A percentile compares a stretch with the other conserved stretches of the same genome.
These are phyloP conservation scores for Prunus campanulata DNA, from an alignment of 306 rosid genomes.

Conservation along the genomic window DNA sequence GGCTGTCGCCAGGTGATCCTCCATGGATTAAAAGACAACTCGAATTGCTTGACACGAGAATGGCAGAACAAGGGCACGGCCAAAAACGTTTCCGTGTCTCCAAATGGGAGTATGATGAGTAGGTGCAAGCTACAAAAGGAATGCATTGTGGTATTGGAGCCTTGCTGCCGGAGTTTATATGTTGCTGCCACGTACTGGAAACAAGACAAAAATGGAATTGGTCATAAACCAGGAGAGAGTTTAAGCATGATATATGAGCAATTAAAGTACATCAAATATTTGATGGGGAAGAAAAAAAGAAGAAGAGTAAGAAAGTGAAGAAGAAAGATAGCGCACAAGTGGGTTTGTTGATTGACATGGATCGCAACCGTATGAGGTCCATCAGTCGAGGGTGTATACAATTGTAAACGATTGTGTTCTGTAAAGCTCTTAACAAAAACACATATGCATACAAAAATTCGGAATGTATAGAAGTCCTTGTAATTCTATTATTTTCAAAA, in stretches of 20 bases:
- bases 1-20: conserved; percentile 64
- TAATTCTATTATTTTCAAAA: too few species aligned
- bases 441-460: too few species aligned
- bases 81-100: conserved; percentile 34
- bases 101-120: conserved; percentile 58
- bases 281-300: background rate
- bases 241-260: background rate
- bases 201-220: too few species aligned
- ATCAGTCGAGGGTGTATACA: too few species aligned
- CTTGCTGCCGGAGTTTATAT: background rate
- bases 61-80: conserved; percentile 22
- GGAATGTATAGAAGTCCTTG: too few species aligned
- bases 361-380: too few species aligned
- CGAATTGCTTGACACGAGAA: conserved; percentile 45
- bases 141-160: background rate
- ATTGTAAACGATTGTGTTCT: too few species aligned
- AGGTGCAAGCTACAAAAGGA: conserved; percentile 14
- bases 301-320: too few species aligned
- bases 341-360: too few species aligned
- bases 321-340: too few species aligned
- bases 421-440: too few species aligned
- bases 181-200: background rate
- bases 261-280: background rate
- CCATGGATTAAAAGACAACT: conserved; percentile 83
- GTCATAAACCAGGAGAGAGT: background rate